Percentiles rank a stretch among this genome's conserved stretches.
phyloP scores from a whole-genome alignment of 306 rosid genomes.

The Vicia faba region DNA sequence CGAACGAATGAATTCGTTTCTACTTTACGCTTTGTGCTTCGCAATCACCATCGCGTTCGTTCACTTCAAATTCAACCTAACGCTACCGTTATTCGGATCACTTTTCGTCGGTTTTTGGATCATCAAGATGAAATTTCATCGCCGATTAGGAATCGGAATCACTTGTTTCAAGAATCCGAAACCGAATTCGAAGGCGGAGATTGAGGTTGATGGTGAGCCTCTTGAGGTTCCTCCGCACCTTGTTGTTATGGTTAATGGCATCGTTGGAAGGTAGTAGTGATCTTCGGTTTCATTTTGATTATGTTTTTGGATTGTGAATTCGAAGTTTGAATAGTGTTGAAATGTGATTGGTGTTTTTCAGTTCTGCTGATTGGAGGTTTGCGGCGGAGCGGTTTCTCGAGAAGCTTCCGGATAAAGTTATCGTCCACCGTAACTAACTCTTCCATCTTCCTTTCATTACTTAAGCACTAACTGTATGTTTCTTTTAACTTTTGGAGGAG shows the following conservation, averaged over 20 bases:
- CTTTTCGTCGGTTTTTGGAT: neutral
- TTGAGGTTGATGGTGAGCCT: neutral
- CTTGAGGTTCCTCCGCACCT: slow-evolving; percentile 11
- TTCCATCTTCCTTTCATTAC: neutral
- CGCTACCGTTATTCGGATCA: slow-evolving; percentile 5
- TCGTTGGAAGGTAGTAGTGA: slow-evolving; percentile 17
- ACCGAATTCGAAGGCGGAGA: neutral
- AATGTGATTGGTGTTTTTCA: slow-evolving; percentile 2
- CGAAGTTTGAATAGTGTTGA: too few relatives aligned
- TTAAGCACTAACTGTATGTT: too few relatives aligned
- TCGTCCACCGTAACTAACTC: slow-evolving; percentile 23
- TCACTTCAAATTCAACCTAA: slow-evolving; percentile 8
- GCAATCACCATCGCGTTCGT: neutral
- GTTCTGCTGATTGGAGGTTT: slow-evolving; percentile 26
- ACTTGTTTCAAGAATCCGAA: neutral
- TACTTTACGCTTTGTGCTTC: neutral
- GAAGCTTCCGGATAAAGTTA: slow-evolving; percentile 22
- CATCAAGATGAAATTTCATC: neutral
- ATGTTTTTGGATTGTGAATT: too few relatives aligned
- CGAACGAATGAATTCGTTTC: slow-evolving; percentile 17
- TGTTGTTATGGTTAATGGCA: slow-evolving; percentile 27
- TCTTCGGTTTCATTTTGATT: neutral
- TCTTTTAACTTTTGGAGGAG: too few relatives aligned
- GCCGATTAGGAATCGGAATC: neutral
- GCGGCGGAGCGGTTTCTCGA: slow-evolving; percentile 15